Evolutionary conservation across 2,329 filamentous ascomycete species (phyloP), one percentile per base, ranked within the genome.

Genomic region (Alternaria dauci): DNA sequence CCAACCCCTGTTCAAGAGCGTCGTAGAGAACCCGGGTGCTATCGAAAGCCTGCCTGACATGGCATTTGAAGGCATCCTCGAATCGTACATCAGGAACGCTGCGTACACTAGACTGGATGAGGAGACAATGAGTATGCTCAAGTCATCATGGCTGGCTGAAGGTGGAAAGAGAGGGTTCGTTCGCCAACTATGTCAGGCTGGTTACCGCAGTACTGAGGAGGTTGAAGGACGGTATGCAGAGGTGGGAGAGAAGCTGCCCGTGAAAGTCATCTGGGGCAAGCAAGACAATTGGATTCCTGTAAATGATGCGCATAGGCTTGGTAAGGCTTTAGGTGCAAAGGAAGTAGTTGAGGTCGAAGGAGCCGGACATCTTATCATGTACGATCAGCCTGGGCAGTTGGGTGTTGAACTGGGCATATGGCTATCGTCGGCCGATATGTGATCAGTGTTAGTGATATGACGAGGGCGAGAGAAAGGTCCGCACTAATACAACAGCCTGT

Each of bases 171-270:
- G 34, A 43, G 68, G 63, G 1, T 69, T 71, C 47, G 44, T 69
- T 8, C 52, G 67, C 23, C 67, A 71, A 51, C 48, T 71, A 50
- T 71, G 68, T 47, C 68, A 69, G 30, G 68, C 68, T 1, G 63
- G 63, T 23, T 47, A 44, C 38, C 65, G 67, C n/a, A 68, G 54
- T 54, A 66, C 62, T 2, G 63, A 68, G 4, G 63, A 43, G 16
- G 55, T 69, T 4, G 67, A 71, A 34, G 47, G 54, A n/a, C 47
- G 61, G 18, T 71, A 69, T 59, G 47, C 8, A 11, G 59, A 68
- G 44, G 56, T 71, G 36, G 63, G 65, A 12, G 26, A 43, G 16
- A 25, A 39, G 5, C 39, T 69, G 26, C 63, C 59, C 23, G 56
- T 71, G 7, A 68, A 68, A 50, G 55, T 71, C 32, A 58, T 71